A percentile compares a stretch with the other conserved stretches of the same genome.
Evolutionary conservation across 2,329 filamentous ascomycete species (phyloP).

Genomic region (Zymoseptoria passerinii): DNA sequence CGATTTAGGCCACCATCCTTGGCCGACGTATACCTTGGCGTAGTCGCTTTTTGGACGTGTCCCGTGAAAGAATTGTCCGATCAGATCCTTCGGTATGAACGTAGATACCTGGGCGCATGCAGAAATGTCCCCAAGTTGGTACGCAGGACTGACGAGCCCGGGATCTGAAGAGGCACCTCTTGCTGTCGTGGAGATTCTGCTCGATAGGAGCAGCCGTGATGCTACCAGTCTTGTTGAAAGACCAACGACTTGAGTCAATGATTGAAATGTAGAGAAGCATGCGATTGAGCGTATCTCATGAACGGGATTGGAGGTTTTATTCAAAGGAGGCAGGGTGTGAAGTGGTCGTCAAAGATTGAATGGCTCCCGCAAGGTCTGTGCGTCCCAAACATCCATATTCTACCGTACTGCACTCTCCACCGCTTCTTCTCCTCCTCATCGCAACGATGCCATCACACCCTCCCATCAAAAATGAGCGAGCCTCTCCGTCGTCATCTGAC

Average conservation of each 20-base stretch:
- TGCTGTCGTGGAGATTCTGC: too few relatives aligned
- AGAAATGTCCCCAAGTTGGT: too few relatives aligned
- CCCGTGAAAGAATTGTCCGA: neutral
- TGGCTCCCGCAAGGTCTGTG: neutral
- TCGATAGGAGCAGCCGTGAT: too few relatives aligned
- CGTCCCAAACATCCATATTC: neutral
- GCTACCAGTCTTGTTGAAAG: too few relatives aligned
- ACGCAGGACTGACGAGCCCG: too few relatives aligned
- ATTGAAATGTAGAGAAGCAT: too few relatives aligned
- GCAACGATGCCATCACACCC: too few relatives aligned
- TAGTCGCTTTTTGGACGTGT: neutral
- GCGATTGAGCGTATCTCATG: too few relatives aligned
- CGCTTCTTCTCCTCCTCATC: neutral
- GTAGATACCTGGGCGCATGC: too few relatives aligned
- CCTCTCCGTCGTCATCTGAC: neutral
- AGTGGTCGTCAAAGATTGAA: neutral
- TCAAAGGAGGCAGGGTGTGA: neutral
- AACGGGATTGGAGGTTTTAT: neutral
- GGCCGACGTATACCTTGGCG: neutral
- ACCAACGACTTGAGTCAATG: too few relatives aligned
- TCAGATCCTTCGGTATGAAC: neutral
- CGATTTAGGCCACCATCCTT: too few relatives aligned
- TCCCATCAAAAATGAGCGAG: neutral
- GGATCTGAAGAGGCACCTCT: too few relatives aligned
- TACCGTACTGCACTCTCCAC: neutral